Evolutionary conservation across 108 stramenopile species (phyloP).

Genomic region (Fistulifera solaris): DNA sequence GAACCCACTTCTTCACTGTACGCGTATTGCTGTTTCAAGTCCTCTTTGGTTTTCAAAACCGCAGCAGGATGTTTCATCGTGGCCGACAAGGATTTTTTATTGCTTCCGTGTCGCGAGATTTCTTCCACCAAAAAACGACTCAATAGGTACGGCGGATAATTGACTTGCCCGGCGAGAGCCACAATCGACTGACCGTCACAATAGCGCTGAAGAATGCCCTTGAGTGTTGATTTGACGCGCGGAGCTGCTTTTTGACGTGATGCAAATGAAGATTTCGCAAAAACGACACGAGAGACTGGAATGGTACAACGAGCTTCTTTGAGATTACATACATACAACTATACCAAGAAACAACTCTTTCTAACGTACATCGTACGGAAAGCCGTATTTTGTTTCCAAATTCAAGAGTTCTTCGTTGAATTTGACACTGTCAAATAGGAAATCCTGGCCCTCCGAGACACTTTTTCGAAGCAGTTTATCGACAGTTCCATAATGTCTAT

Average conservation of each 20-base stretch:
- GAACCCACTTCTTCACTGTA: not conserved
- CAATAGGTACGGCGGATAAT: constrained; percentile 58
- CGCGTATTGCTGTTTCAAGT: not conserved
- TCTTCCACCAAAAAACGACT: constrained; percentile 60
- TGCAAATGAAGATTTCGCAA: constrained; percentile 51
- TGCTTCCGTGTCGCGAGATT: constrained; percentile 14
- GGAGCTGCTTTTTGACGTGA: constrained; percentile 44
- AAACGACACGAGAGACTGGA: constrained; percentile 48
- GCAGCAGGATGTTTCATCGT: constrained; percentile 48
- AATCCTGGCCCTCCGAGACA: constrained; percentile 26
- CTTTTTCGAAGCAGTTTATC: constrained; percentile 39
- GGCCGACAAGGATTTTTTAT: constrained; percentile 38
- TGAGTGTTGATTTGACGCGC: constrained; percentile 22
- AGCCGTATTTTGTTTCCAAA: constrained; percentile 23
- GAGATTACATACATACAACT: not conserved
- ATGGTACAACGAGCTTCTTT: not conserved
- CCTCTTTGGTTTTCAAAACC: not conserved
- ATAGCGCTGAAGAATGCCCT: constrained; percentile 28
- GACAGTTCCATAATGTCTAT: constrained; percentile 29
- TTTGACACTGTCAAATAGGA: constrained; percentile 36
- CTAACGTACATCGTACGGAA: constrained; percentile 47
- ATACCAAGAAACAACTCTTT: constrained; percentile 4
- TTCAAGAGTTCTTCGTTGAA: constrained; percentile 30
- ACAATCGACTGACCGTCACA: constrained; percentile 40
- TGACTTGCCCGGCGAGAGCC: constrained; percentile 36